Base-by-base conservation (phyloP, 441 rosid genomes). In the Melastoma candidum region DNA sequence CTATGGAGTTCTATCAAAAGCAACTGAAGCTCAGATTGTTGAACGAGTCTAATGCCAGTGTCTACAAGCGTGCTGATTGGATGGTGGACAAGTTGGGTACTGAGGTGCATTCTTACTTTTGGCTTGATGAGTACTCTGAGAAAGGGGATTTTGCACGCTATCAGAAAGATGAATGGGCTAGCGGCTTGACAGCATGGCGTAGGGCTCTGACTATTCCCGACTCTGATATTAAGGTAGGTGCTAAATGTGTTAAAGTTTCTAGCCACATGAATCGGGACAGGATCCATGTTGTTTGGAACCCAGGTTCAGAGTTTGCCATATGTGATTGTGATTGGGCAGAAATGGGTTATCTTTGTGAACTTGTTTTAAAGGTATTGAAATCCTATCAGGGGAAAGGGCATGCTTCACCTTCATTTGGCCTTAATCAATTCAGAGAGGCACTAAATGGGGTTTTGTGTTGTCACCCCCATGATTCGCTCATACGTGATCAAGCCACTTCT, bases 61-160 rank as follows among this genome's bases (percentile, higher is more conserved):
- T 70, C 56, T 83, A 81, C 63, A 82, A 80, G 56, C 88, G 88
- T 44, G 69, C 83, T 64, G 98, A 90, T 79, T 90, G 96, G 98
- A 68, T 90, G 73, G 95, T 85, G 12, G 81, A 87, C 68, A 90
- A 82, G 82, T 68, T 90, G 79, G 93, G 76, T 44, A 87, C 88
- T 11, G 81, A 87, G 71, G 95, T 85, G 55, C 90, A 90, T 76
- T 77, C 96, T 44, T 83, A 87, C 73, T 83, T 87, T 70, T 85
- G 98, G 98, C 95, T 87, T 32, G 98, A 90, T 71, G 95, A 77
- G 49, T 87, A 82, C 71, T 74, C 95, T 0, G 98, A 70, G 59
- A 85, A 82, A 68, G 90, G 82, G 54, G 59, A 76, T 63, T 90
- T 81, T 71, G 63, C 87, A 22, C 75, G 95, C 65, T 90, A 85